A percentile compares a stretch with the other conserved stretches of the same genome.
These are phyloP conservation scores for Cymodocea nodosa DNA, from an alignment of 116 monocot species.

Conservation along the genomic window DNA sequence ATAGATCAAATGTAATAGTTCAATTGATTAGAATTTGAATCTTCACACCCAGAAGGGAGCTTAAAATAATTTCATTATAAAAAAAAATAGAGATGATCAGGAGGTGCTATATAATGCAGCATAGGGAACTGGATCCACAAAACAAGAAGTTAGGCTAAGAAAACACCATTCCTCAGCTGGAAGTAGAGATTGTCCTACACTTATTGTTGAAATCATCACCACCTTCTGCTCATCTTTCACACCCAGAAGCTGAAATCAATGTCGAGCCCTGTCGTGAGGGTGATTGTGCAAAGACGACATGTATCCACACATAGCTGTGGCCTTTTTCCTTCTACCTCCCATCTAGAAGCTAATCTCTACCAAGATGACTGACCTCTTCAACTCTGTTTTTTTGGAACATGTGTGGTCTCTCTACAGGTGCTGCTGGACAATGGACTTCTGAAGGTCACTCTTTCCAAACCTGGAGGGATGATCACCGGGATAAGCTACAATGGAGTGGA, in stretches of 20 bases:
- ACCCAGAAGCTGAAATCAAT: not conserved
- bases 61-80: too few species aligned
- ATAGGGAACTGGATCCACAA: too few species aligned
- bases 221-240: not conserved
- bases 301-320: not conserved
- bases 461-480: conserved; percentile 52
- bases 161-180: too few species aligned
- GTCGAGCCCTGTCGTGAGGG: not conserved
- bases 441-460: conserved; percentile 49
- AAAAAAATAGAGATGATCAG: too few species aligned
- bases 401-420: conserved; percentile 23
- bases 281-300: not conserved
- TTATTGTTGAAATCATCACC: not conserved
- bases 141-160: too few species aligned
- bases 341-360: not conserved
- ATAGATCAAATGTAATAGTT: too few species aligned
- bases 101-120: too few species aligned
- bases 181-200: too few species aligned
- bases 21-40: too few species aligned
- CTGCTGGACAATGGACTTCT: conserved; percentile 64
- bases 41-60: too few species aligned
- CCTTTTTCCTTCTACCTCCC: not conserved
- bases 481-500: conserved; percentile 58
- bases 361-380: not conserved
- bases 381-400: not conserved